These are phyloP conservation scores for Ettlia oleoabundans DNA, from an alignment of 139 green algal species.

Conservation along the genomic window DNA sequence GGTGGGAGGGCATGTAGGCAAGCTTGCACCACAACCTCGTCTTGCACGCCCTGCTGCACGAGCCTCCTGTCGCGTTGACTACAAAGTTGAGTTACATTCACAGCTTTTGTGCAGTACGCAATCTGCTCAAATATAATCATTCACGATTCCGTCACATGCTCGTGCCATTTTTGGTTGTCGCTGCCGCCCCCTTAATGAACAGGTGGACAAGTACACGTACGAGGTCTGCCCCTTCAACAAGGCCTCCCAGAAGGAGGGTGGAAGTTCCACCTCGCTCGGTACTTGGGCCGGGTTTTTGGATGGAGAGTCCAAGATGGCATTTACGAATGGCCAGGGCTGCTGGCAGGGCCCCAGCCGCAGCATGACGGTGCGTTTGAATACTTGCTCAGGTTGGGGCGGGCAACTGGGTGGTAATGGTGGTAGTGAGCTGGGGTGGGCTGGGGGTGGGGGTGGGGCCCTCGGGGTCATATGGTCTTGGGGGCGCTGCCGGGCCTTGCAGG, in stretches of 20 bases:
- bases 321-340: constrained; percentile 71
- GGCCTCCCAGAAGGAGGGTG: constrained; percentile 72
- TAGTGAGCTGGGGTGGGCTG: too few relatives aligned
- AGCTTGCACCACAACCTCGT: too few relatives aligned
- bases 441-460: too few relatives aligned
- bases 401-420: too few relatives aligned
- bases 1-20: too few relatives aligned
- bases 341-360: constrained; percentile 71
- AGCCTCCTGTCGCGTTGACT: too few relatives aligned
- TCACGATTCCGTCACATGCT: not conserved
- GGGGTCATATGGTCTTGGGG: too few relatives aligned
- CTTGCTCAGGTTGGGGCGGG: not conserved
- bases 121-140: too few relatives aligned
- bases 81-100: too few relatives aligned
- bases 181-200: constrained; percentile 2
- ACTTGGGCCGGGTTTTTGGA: constrained; percentile 65
- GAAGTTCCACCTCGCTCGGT: constrained; percentile 65
- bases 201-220: constrained; percentile 83
- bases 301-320: constrained; percentile 53
- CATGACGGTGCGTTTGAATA: constrained; percentile 53
- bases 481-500: too few relatives aligned
- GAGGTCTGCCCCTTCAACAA: constrained; percentile 78
- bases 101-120: too few relatives aligned
- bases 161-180: not conserved
- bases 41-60: too few relatives aligned